Base-by-base conservation (phyloP, 2,329 filamentous ascomycete species). In the Dendrostoma leiphaemia region DNA sequence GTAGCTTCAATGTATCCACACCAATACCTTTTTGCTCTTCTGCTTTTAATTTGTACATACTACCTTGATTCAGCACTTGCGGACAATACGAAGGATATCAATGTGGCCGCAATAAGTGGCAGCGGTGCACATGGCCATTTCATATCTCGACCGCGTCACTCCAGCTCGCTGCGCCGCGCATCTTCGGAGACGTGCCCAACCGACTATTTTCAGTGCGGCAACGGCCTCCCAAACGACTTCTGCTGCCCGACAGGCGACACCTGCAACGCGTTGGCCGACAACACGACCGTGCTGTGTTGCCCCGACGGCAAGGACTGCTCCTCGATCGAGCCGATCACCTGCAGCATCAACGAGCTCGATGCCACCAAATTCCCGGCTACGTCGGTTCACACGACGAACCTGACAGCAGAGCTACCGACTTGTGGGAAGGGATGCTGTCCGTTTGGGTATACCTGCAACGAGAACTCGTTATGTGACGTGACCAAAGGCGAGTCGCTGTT, bases 1-100 rank as follows among this genome's bases (percentile, higher is more conserved):
- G 55, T 57, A 57, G 52, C 44, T 48, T 50, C 43, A 29, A 57
- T 57, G 55, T 40, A 57, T 57, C 41, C 55, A 43, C 40, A 37
- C 31, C 28, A 31, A n/a, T 28, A 47, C 26, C 38, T 55, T 40
- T 12, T 48, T 48, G 41, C 46, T 48, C 35, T 55, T 51, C 40
- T 54, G 40, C 40, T 44, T 19, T 35, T 34, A 17, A 48, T 57
- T 45, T 28, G 48, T 49, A 38, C 48, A 37, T 7, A 35, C 19
- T 7, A 26, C 23, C 38, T 43, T 24, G 21, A 29, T 23, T 45
- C 17, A 6, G 35, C 26, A 1, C 26, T 12, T 26, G 55, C 51
- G 9, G 35, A 34, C 12, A 28, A 43, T 19, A 43, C 6, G 7
- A 21, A 19, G 23, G 37, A 38, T 28, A n/a, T n/a, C 15, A 23